phyloP scores from a whole-genome alignment of 257 asterid genomes.

The Echites panduratus region DNA sequence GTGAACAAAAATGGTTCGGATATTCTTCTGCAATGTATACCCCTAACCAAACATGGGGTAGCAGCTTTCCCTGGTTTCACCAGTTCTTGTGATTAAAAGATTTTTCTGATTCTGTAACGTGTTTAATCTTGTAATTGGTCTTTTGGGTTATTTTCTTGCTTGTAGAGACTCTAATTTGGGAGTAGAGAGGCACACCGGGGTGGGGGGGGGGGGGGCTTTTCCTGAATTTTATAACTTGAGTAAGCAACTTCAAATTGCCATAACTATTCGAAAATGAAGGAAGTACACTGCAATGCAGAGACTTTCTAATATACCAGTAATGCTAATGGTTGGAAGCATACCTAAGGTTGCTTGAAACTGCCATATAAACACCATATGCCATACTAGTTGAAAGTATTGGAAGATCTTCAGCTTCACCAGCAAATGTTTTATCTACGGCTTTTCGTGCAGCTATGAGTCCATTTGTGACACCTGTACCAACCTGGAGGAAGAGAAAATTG shows the following conservation, averaged over 20 bases:
- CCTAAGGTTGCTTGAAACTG: slow-evolving; percentile 96
- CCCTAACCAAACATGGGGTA: no score
- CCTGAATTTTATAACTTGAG: no score
- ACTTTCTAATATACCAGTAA: not conserved
- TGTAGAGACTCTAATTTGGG: no score
- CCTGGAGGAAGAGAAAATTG: slow-evolving; percentile 29
- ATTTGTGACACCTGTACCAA: slow-evolving; percentile 94
- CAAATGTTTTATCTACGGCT: slow-evolving; percentile 65
- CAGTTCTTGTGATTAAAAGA: no score
- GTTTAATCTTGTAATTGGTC: no score
- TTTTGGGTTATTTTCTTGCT: no score
- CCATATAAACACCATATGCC: slow-evolving; percentile 90
- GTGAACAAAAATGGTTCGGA: not conserved
- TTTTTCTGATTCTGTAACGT: no score
- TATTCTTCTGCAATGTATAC: no score
- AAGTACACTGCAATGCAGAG: not conserved
- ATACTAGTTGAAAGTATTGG: slow-evolving; percentile 72
- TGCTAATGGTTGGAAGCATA: slow-evolving; percentile 19
- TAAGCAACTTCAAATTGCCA: not conserved
- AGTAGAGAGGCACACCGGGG: no score
- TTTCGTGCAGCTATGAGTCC: slow-evolving; percentile 55
- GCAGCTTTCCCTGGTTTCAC: no score
- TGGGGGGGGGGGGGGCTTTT: no score
- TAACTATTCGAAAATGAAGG: not conserved
- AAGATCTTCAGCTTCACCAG: slow-evolving; percentile 84